Conservation (phyloP, 176 grass and related monocot genomes). For the Aechmea fasciata region DNA sequence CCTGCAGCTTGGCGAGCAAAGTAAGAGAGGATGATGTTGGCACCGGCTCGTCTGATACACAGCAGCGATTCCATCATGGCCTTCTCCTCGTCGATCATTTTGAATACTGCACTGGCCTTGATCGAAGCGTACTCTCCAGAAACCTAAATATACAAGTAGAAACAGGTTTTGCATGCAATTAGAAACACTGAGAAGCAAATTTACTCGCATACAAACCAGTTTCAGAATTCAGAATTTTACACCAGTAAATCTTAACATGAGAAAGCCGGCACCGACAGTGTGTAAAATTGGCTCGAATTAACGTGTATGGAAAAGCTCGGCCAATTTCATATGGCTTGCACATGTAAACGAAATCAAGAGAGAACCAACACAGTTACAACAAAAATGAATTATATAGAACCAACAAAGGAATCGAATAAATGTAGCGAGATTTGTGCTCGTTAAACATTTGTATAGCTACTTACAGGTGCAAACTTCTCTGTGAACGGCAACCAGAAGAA, state of each 20-base stretch:
- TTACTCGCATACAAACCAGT: not conserved
- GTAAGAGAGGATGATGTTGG: conserved; percentile 86
- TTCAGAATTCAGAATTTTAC: not conserved
- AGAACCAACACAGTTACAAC: too few species aligned
- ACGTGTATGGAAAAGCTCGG: too few species aligned
- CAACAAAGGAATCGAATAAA: too few species aligned
- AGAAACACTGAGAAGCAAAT: not conserved
- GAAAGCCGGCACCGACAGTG: too few species aligned
- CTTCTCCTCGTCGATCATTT: conserved; percentile 93
- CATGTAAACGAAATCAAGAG: too few species aligned
- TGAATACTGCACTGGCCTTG: conserved; percentile 58
- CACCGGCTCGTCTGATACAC: conserved; percentile 70
- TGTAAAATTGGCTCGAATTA: too few species aligned
- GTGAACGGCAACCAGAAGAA: not conserved
- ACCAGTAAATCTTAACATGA: too few species aligned
- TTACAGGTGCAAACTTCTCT: not conserved
- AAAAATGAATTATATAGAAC: too few species aligned
- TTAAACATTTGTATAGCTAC: not conserved
- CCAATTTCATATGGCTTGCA: too few species aligned
- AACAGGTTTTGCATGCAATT: not conserved
- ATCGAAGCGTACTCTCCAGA: conserved; percentile 99
- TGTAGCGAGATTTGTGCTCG: not conserved
- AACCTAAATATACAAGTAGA: conserved; percentile 37
- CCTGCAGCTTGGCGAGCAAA: conserved; percentile 81
- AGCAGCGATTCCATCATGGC: conserved; percentile 98